Evolutionary conservation across 768 basidiomycete genomes (phyloP), one percentile per base, ranked within the genome.

Genomic region (Cystobasidiopsis lactophilus): DNA sequence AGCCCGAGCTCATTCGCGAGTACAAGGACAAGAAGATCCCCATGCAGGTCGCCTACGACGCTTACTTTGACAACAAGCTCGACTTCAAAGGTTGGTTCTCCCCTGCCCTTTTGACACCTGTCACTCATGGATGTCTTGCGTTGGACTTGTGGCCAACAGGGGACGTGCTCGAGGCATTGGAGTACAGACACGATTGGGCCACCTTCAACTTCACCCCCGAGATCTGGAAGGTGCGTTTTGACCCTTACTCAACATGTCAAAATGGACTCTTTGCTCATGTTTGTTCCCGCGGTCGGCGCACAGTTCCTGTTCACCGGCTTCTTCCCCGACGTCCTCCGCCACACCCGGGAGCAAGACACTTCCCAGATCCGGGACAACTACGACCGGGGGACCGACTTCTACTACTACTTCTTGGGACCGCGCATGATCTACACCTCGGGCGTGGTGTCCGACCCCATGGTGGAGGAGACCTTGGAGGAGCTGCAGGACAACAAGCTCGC

Each of bases 361-460:
- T 84, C 89, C 58, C 93, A 96, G 66, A 85, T 98, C 58, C 78
- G 86, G 53, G 89, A 77, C 55, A 80, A 93, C 69, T 98, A 98
- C 60, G 93, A 98, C 71, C 79, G 85, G 63, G 35, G 91, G 51
- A 80, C 96, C 60, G 88, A 95, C 71, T 98, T 95, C 66, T 93
- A 93, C 40, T 26, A 27, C 24, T 45, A 79, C 80, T 89, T 91
- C 76, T 74, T 93, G 40, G 86, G 86, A 10, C 82, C 83, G 4
- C 81, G 85, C 56, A 93, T 93, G 91, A 77, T 98, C 64, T 98
- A 96, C 67, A 98, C 93, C 11, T 89, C 84, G 26, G 93, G 93
- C 58, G 73, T 98, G 50, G 74, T 95, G 52, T 69, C 70, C 24
- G 77, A 82, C 64, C 69, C 80, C 54, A 74, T 75, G 58, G 69